Base-by-base conservation (phyloP, 441 rosid species). In the Erysimum cheiri region DNA sequence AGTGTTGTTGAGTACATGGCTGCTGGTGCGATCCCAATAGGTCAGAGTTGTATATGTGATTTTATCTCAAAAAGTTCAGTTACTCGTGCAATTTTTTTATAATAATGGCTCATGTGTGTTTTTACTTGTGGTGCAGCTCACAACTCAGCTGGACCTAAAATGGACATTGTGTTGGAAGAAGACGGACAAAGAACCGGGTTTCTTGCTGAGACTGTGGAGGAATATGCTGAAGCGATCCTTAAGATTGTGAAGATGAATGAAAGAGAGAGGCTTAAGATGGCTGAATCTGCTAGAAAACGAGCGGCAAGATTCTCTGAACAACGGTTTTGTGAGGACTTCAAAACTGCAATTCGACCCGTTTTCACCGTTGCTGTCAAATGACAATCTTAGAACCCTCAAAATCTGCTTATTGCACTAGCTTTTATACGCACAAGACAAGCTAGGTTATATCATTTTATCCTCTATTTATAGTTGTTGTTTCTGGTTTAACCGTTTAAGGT, bases 1-100 rank as follows among this genome's bases (percentile, higher is more conserved):
- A 74, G 95, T 8, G 93, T 94, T 49, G 99, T 92, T 28, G 99
- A 94, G 83, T 94, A 82, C 71, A 94, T 94, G 98, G 93, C 97
- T 72, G 97, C 97, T 1, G 99, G 97, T 8, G 94, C 94, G 46
- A 83, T 94, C 63, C 98, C 99, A 29, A 92, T 92, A 12, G 97
- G 97, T 94, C 33, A 19, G 80, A 44, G 15, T 54, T 53, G 14
- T 33, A 3, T 29, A 14, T 69, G n/a, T 8, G 11, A 9, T 37
- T 62, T 22, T 24, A 22, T 43, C 44, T 24, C 43, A 29, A 12
- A 31, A 5, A 2, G 11, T 28, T 56, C 13, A 40, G 41, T 64
- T 26, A 12, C 56, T 60, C 64, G 6, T 13, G 26, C n/a, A 13
- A 4, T 26, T 35, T 55, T 8, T 19, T 13, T 31, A 5, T 31